A percentile compares a stretch with the other conserved stretches of the same genome.
phyloP scores from a whole-genome alignment of 305 asterid species.

The Fraxinus greggii region DNA sequence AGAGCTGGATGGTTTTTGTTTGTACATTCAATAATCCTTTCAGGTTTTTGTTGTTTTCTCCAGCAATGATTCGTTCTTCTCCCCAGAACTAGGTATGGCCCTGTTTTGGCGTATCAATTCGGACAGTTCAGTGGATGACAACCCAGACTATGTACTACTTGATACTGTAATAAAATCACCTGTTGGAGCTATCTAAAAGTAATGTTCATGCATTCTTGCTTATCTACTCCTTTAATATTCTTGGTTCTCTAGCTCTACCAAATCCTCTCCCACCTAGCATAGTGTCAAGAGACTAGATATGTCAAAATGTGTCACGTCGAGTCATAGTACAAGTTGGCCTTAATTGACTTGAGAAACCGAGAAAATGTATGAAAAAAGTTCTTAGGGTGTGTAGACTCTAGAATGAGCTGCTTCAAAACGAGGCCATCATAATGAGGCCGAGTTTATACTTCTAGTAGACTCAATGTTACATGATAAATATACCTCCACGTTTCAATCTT shows the following conservation, averaged over 20 bases:
- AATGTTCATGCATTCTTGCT: conserved; percentile 18
- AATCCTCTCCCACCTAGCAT: not conserved
- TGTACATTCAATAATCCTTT: conserved; percentile 21
- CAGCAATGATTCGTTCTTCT: conserved; percentile 42
- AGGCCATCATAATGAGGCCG: not conserved
- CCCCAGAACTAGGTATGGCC: conserved; percentile 29
- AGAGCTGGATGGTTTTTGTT: conserved; percentile 43
- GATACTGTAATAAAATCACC: conserved; percentile 18
- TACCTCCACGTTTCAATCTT: not conserved
- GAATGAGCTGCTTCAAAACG: not conserved
- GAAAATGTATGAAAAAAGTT: not conserved
- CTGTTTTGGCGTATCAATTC: conserved; percentile 22
- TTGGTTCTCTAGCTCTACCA: not conserved
- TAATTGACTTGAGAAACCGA: not conserved
- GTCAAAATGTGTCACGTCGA: not conserved
- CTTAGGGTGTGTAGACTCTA: not conserved
- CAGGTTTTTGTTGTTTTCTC: conserved; percentile 15
- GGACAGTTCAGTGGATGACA: conserved; percentile 57
- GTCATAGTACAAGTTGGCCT: not conserved
- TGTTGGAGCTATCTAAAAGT: not conserved
- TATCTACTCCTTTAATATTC: conserved; percentile 14
- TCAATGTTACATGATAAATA: not conserved
- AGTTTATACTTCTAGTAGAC: not conserved
- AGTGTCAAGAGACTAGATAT: not conserved
- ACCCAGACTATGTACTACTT: conserved; percentile 28